phyloP scores from a whole-genome alignment of 306 rosid species.

The Lithocarpus polystachyus region DNA sequence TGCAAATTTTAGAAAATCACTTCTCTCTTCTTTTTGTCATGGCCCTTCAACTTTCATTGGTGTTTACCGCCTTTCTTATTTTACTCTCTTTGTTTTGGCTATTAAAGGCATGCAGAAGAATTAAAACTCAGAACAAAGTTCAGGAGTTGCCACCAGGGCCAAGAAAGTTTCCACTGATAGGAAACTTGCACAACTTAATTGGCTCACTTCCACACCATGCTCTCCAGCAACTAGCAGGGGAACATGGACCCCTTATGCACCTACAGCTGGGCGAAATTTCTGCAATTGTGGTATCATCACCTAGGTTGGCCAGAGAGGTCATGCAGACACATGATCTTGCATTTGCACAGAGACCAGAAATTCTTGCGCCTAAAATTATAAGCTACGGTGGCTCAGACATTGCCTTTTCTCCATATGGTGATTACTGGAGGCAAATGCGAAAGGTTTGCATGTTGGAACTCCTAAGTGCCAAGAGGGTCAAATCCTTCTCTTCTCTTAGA shows the following conservation, averaged over 20 bases:
- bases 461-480: too few relatives aligned
- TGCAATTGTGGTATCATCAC: conserved; percentile 40
- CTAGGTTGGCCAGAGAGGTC: not conserved
- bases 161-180: conserved; percentile 21
- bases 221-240: conserved; percentile 23
- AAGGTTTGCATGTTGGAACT: too few relatives aligned
- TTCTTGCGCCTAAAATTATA: not conserved
- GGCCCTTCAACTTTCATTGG: not conserved
- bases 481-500: too few relatives aligned
- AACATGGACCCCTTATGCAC: conserved; percentile 48
- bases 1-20: too few relatives aligned
- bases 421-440: not conserved
- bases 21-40: not conserved
- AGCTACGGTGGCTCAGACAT: not conserved
- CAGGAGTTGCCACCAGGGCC: too few relatives aligned
- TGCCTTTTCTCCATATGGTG: not conserved
- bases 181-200: conserved; percentile 21
- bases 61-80: not conserved
- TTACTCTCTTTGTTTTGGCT: not conserved
- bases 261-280: conserved; percentile 40
- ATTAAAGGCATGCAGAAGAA: not conserved
- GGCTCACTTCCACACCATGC: conserved; percentile 21
- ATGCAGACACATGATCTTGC: not conserved
- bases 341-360: not conserved
- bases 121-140: not conserved